Conservation (phyloP, 352 stramenopile genomes). For the Phytophthora tentaculata region DNA sequence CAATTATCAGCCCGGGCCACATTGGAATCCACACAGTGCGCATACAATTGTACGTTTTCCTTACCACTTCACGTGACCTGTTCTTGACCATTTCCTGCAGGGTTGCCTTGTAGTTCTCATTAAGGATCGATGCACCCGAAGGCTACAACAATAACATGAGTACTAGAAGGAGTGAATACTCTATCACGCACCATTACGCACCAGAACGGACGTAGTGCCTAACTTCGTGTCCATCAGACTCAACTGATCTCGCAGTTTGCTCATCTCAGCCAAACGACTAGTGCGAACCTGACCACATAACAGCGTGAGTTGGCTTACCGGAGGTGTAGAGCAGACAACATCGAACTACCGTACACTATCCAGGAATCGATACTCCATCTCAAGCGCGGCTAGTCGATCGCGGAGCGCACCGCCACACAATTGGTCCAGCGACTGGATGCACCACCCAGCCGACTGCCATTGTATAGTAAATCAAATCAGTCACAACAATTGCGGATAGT, state of each 20-base stretch:
- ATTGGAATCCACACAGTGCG: neutral
- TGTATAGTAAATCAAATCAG: neutral
- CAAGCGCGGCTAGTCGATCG: constrained; percentile 40
- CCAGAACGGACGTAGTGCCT: constrained; percentile 28
- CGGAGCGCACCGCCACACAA: constrained; percentile 29
- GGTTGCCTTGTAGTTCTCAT: constrained; percentile 31
- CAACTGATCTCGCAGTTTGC: constrained; percentile 30
- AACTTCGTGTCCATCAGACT: constrained; percentile 33
- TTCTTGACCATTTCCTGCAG: constrained; percentile 25
- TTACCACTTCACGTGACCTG: constrained; percentile 40
- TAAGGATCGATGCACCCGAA: constrained; percentile 17
- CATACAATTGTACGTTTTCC: neutral
- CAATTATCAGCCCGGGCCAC: neutral
- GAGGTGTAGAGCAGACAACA: neutral
- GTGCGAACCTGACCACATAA: constrained; percentile 23
- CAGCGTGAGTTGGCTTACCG: neutral
- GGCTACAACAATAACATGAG: constrained; percentile 15
- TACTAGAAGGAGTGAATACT: neutral
- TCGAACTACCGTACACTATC: constrained; percentile 33
- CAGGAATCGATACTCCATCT: constrained; percentile 50
- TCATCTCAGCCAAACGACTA: constrained; percentile 27
- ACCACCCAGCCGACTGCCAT: constrained; percentile 27
- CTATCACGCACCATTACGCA: constrained; percentile 5
- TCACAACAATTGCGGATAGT: neutral
- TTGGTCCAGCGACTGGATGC: constrained; percentile 19